phyloP scores from a whole-genome alignment of 805 yeast species.

The Lipomyces orientalis region DNA sequence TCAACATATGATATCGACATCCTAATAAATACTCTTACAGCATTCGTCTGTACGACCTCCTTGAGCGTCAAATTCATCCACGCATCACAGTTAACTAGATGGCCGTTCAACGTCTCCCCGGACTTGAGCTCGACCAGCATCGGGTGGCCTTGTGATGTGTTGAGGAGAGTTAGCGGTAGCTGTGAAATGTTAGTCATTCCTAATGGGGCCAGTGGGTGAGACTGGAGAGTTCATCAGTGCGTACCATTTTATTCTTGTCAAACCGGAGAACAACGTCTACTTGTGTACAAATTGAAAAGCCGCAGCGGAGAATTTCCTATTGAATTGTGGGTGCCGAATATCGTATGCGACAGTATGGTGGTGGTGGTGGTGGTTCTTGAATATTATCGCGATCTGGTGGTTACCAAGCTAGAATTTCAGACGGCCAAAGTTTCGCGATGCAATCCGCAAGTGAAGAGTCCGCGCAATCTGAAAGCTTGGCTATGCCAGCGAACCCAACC shows the following conservation, averaged over 20 bases:
- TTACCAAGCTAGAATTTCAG: too few relatives aligned
- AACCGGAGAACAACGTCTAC: not conserved
- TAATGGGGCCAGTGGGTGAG: too few relatives aligned
- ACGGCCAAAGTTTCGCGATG: too few relatives aligned
- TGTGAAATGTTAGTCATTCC: constrained; percentile 39
- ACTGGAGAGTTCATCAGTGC: not conserved
- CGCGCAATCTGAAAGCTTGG: too few relatives aligned
- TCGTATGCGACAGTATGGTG: too few relatives aligned
- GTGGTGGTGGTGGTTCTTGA: too few relatives aligned
- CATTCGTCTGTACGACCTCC: constrained; percentile 71
- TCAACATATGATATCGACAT: not conserved
- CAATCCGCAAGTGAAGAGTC: too few relatives aligned
- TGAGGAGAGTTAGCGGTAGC: constrained; percentile 91
- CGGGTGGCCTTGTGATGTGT: constrained; percentile 88
- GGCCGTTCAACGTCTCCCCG: constrained; percentile 89
- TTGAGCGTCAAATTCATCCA: constrained; percentile 92
- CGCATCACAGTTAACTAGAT: constrained; percentile 81
- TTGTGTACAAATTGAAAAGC: not conserved
- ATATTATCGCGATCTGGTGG: too few relatives aligned
- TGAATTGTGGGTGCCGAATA: not conserved
- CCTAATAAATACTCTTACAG: constrained; percentile 21
- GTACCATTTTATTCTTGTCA: not conserved
- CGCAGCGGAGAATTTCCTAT: not conserved
- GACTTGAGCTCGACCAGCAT: constrained; percentile 87
- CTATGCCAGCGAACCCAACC: too few relatives aligned